These are phyloP conservation scores for Phialemonium atrogriseum DNA, from an alignment of 2,329 filamentous ascomycete genomes.

Conservation along the genomic window DNA sequence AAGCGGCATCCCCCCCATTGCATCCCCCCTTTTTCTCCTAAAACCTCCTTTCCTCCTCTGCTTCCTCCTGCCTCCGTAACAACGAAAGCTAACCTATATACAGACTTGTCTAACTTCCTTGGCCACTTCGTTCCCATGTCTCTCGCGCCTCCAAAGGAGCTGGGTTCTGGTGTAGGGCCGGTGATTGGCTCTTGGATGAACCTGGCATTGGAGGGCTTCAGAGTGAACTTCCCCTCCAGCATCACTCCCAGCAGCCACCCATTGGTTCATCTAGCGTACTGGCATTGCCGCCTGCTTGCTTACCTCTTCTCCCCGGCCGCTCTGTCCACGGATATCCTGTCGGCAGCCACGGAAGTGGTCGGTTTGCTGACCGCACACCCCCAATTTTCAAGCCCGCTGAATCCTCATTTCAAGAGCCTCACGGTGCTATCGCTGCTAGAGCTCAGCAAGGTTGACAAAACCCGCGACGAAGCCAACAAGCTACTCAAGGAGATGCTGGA, in stretches of 20 bases:
- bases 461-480: constrained; percentile 47
- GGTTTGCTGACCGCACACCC: constrained; percentile 47
- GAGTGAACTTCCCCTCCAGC: constrained; percentile 52
- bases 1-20: constrained; percentile 27
- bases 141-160: constrained; percentile 32
- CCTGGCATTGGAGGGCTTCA: constrained; percentile 56
- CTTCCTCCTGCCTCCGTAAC: neutral
- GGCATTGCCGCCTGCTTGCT: constrained; percentile 59
- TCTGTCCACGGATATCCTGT: constrained; percentile 49
- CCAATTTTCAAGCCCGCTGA: constrained; percentile 52
- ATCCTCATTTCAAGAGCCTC: constrained; percentile 58
- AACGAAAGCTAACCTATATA: neutral
- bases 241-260: constrained; percentile 44
- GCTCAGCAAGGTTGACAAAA: constrained; percentile 45
- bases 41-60: neutral
- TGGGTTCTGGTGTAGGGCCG: constrained; percentile 29
- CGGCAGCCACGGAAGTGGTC: constrained; percentile 50
- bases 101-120: constrained; percentile 17
- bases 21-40: neutral
- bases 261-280: constrained; percentile 59
- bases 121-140: constrained; percentile 43
- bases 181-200: constrained; percentile 42
- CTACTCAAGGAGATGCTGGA: constrained; percentile 50
- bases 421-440: constrained; percentile 53
- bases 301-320: constrained; percentile 50